These are phyloP conservation scores for Sarcodon sp. DNA, from an alignment of 768 basidiomycete genomes.

Conservation along the genomic window DNA sequence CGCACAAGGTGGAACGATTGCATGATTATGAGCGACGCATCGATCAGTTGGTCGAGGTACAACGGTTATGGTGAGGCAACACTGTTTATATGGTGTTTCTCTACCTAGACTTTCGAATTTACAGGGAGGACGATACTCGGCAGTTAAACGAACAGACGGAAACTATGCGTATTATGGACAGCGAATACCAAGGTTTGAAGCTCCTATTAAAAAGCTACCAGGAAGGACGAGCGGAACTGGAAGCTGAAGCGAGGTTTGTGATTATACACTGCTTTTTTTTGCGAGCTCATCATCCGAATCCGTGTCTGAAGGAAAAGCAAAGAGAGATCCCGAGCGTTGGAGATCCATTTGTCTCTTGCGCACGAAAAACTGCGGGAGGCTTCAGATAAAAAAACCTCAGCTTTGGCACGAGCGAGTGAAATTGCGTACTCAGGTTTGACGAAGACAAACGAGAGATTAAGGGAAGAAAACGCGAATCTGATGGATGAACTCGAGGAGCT, in stretches of 20 bases:
- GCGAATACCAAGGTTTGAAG: constrained; percentile 53
- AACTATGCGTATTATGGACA: constrained; percentile 41
- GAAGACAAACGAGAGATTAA: constrained; percentile 38
- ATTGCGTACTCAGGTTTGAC: constrained; percentile 23
- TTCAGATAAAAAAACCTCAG: constrained; percentile 9
- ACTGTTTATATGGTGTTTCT: background rate
- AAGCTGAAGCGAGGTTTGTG: constrained; percentile 45
- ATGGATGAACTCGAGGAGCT: constrained; percentile 51
- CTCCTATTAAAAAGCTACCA: constrained; percentile 48
- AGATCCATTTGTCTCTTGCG: constrained; percentile 37
- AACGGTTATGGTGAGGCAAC: constrained; percentile 57
- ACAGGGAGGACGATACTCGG: constrained; percentile 65
- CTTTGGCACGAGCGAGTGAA: constrained; percentile 2
- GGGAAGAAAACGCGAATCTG: constrained; percentile 44
- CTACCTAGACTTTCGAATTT: background rate
- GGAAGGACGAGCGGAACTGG: constrained; percentile 36
- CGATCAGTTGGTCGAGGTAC: constrained; percentile 65
- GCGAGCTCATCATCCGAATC: background rate
- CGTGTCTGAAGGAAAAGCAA: constrained; percentile 22
- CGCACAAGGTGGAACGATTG: constrained; percentile 72
- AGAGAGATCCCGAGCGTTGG: constrained; percentile 46
- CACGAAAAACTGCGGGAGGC: constrained; percentile 27
- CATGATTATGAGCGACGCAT: constrained; percentile 83
- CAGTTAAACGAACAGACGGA: constrained; percentile 55
- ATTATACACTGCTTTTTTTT: background rate